Percentiles rank a stretch among this genome's conserved stretches.
Evolutionary conservation across 345 rosid species (phyloP).

Genomic region (Turnera subulata): DNA sequence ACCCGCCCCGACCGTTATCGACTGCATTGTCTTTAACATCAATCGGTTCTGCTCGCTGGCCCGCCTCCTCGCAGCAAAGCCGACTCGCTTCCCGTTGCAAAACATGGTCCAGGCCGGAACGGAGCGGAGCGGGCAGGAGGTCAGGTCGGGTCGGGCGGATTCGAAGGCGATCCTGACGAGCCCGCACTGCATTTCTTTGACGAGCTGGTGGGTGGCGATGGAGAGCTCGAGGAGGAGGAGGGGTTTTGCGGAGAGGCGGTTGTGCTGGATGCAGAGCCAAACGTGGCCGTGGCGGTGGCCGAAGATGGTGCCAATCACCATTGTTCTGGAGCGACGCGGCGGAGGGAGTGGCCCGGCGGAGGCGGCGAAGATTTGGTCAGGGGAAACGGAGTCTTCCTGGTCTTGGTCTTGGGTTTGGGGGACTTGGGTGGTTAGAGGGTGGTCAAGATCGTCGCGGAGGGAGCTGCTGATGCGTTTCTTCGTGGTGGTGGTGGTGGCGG

Average conservation of each 20-base stretch:
- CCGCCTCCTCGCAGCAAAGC: slow-evolving; percentile 57
- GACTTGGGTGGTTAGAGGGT: slow-evolving; percentile 1
- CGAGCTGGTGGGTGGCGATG: slow-evolving; percentile 53
- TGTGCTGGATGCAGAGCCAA: slow-evolving; percentile 80
- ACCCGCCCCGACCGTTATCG: slow-evolving; percentile 76
- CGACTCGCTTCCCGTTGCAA: slow-evolving; percentile 62
- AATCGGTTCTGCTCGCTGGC: slow-evolving; percentile 38
- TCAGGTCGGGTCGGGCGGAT: slow-evolving; percentile 45
- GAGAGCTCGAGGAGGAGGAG: slow-evolving; percentile 73
- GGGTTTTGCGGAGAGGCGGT: slow-evolving; percentile 71
- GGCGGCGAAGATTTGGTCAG: slow-evolving; percentile 11
- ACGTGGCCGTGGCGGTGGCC: slow-evolving; percentile 80
- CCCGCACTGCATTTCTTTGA: slow-evolving; percentile 70
- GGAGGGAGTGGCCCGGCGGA: slow-evolving; percentile 6
- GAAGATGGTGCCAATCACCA: slow-evolving; percentile 78
- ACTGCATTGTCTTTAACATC: slow-evolving; percentile 66
- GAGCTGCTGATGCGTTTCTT: slow-evolving; percentile 79
- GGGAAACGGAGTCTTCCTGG: slow-evolving; percentile 23
- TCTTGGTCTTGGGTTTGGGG: slow-evolving; percentile 9
- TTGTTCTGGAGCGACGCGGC: slow-evolving; percentile 65
- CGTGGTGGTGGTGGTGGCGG: slow-evolving; percentile 19
- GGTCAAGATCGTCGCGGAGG: slow-evolving; percentile 49
- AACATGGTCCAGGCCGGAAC: slow-evolving; percentile 65
- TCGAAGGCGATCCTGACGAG: slow-evolving; percentile 76
- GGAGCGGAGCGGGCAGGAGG: slow-evolving; percentile 53